phyloP scores from a whole-genome alignment of 331 rosid species.

The Saraca asoca region DNA sequence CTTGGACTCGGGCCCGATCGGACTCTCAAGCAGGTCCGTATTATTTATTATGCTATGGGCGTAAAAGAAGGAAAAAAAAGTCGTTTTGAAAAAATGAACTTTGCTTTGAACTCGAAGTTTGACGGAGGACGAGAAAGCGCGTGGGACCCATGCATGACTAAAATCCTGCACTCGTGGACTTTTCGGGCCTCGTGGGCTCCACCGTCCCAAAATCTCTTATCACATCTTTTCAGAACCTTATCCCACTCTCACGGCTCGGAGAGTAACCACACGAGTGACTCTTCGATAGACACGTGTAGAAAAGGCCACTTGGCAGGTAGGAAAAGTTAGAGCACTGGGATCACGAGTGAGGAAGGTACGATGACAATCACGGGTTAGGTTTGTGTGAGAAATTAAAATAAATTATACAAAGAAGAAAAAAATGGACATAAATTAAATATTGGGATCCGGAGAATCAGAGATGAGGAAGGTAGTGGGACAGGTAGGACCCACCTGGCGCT shows the following conservation, averaged over 20 bases:
- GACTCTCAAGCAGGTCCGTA: no score
- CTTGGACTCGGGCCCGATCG: no score
- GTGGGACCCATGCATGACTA: constrained; percentile 54
- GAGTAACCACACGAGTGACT: constrained; percentile 5
- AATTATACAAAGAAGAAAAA: no score
- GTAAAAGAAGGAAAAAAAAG: no score
- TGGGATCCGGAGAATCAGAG: constrained; percentile 13
- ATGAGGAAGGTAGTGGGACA: constrained; percentile 13
- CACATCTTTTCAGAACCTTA: neutral
- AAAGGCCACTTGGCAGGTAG: neutral
- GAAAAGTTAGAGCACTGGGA: rapidly evolving
- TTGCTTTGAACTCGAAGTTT: no score
- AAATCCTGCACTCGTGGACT: constrained; percentile 44
- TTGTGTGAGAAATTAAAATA: neutral
- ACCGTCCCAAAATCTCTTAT: constrained; percentile 10
- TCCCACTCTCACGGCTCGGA: neutral
- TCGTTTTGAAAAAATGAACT: no score
- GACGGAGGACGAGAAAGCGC: constrained; percentile 34
- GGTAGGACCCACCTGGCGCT: constrained; percentile 53
- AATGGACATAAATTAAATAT: no score
- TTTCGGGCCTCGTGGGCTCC: constrained; percentile 36
- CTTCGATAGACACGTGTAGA: neutral
- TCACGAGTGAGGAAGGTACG: constrained; percentile 8
- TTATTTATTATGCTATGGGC: no score
- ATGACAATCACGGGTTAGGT: constrained; percentile 40